A percentile compares a stretch with the other conserved stretches of the same genome.
Conservation (phyloP, 2,329 filamentous ascomycete genomes). For the Claviceps sp. region DNA sequence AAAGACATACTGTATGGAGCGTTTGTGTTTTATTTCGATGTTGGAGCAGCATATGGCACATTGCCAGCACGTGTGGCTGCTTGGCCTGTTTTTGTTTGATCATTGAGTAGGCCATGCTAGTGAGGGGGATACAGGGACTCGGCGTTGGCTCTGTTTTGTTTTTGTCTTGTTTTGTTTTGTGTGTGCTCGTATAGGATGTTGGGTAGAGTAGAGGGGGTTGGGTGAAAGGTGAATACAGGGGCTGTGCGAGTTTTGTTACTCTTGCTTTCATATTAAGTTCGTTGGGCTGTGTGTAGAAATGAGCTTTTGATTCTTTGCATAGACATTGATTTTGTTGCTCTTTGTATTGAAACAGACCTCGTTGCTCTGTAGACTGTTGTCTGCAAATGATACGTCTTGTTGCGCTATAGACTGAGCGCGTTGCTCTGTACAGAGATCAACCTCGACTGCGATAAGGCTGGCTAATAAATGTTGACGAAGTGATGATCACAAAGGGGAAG, state of each 20-base stretch:
- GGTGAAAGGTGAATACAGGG: not conserved
- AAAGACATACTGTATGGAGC: slow-evolving; percentile 3
- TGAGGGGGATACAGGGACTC: not conserved
- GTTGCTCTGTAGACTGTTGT: no score
- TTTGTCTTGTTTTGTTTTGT: no score
- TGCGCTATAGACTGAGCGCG: no score
- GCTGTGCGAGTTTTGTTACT: not conserved
- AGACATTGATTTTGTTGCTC: no score
- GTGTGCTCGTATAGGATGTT: not conserved
- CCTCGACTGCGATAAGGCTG: no score
- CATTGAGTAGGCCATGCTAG: not conserved
- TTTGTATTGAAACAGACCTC: no score
- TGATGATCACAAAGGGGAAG: no score
- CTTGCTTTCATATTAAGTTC: not conserved
- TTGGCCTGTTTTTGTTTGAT: not conserved
- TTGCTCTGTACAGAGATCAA: no score
- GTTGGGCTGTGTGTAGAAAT: not conserved
- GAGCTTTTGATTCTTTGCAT: not conserved
- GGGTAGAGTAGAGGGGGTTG: not conserved
- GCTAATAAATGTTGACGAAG: no score
- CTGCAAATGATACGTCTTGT: no score
- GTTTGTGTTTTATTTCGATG: not conserved
- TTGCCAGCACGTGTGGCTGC: not conserved
- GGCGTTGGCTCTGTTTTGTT: not conserved
- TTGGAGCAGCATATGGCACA: not conserved